Conservation (phyloP, 208 protist genomes). For the Acanthamoeba royreba region DNA sequence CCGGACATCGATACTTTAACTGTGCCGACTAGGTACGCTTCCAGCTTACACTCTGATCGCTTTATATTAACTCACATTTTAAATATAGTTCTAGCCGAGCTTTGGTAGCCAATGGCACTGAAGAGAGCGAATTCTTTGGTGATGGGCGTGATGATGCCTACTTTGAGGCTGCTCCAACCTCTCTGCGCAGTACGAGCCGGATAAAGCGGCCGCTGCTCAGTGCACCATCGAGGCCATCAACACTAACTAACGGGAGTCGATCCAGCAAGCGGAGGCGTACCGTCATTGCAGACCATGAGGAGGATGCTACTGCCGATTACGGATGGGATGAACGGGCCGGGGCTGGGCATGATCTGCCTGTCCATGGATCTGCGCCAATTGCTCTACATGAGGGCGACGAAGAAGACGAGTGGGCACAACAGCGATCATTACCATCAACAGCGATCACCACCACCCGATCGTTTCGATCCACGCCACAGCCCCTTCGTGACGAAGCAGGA, state of each 20-base stretch:
- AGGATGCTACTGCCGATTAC: too few relatives aligned
- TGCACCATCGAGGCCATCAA: neutral
- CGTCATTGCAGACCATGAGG: too few relatives aligned
- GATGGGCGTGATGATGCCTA: neutral
- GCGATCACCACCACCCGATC: neutral
- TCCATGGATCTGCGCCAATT: neutral
- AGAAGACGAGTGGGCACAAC: neutral
- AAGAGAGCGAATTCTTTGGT: neutral
- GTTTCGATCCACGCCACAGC: neutral
- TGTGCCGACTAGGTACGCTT: neutral
- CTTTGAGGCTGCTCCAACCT: too few relatives aligned
- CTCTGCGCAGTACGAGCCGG: too few relatives aligned
- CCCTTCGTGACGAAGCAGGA: neutral
- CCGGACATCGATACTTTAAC: neutral
- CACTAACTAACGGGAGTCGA: neutral
- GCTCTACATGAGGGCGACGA: neutral
- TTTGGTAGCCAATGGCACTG: neutral
- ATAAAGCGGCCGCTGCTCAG: too few relatives aligned
- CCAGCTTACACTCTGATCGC: neutral
- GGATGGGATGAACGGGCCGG: too few relatives aligned
- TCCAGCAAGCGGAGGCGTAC: too few relatives aligned
- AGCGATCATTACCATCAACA: neutral
- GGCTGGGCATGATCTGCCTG: too few relatives aligned
- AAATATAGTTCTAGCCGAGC: too few relatives aligned
- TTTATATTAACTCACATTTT: neutral